Base-by-base conservation (phyloP, 192 early-diverging fungal genomes). In the Polychytrium aggregatum region DNA sequence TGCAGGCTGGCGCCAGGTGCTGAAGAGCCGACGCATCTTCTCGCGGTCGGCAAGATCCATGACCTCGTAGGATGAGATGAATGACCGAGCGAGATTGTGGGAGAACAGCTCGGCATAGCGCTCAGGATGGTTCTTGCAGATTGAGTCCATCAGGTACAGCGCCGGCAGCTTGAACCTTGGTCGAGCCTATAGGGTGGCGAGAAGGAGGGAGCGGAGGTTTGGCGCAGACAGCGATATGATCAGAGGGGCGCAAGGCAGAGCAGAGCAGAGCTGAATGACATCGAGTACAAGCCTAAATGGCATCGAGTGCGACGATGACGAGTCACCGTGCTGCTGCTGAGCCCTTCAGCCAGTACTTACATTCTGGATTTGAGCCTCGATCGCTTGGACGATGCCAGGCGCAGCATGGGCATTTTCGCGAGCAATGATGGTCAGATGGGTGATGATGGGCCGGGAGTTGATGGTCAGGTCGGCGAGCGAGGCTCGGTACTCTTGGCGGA, bases 391-490 rank as follows among this genome's bases (percentile, higher is more conserved):
- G 51, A 97, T 86, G 17, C 74, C 71, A 8, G 67, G 68, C 3
- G 89, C 81, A 0, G 75, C 72, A 29, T 46, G 24, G 13, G 74
- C 29, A 61, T 87, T 84, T 48, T 85, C 81, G 48, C 80, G 74
- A 2, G 92, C 92, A 37, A 83, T 72, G 38, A 84, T 87, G 10
- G 92, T 92, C 51, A 97, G 67, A 42, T 78, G 81, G 31, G 80
- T 89, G 60, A 97, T 97, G 56, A 97, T 90, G 10, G 92, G 92
- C 44, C 84, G 85, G 35, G 83, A 86, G 66, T 89, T 94, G 64
- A 92, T 90, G 0, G 90, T 94, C 45, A 97, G 72, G 13, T 90
- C 84, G 14, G 59, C 57, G 21, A 96, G 67, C 24, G 76, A 72
- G 29, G 57, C 65, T 38, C 74, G 62, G 55, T 82, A 88, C 40